phyloP scores from a whole-genome alignment of 176 grass and related monocot species.

The Calamus simplicifolius region DNA sequence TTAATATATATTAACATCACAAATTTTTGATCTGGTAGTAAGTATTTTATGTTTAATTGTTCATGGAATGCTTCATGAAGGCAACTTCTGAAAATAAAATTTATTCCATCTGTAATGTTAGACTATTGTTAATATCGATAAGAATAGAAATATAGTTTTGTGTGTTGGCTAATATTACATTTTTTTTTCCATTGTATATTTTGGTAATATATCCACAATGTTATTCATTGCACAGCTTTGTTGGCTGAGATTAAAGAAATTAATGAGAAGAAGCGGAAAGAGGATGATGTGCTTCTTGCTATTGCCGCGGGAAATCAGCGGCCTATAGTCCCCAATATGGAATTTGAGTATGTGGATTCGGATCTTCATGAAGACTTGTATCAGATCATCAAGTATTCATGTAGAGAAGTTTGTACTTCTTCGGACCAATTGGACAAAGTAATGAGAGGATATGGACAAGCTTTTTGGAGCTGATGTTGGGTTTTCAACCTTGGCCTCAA shows the following conservation, averaged over 20 bases:
- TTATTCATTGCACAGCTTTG: slow-evolving; percentile 33
- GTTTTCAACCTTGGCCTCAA: slow-evolving; percentile 27
- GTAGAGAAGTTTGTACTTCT: slow-evolving; percentile 57
- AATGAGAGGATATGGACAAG: slow-evolving; percentile 48
- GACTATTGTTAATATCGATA: no score
- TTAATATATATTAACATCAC: background rate
- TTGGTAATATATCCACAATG: no score
- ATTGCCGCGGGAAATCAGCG: slow-evolving; percentile 41
- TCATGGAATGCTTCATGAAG: no score
- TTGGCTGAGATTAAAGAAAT: slow-evolving; percentile 62
- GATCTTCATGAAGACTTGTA: slow-evolving; percentile 62
- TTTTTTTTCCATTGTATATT: no score
- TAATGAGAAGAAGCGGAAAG: slow-evolving; percentile 57
- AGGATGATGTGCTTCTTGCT: slow-evolving; percentile 46
- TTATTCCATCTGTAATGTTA: no score
- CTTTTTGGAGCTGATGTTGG: slow-evolving; percentile 60
- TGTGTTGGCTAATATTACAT: no score
- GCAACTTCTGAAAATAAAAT: no score
- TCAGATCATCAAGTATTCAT: slow-evolving; percentile 63
- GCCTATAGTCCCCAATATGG: slow-evolving; percentile 56
- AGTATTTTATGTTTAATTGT: no score
- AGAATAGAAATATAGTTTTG: no score
- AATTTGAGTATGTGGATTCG: slow-evolving; percentile 50
- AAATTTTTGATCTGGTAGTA: no score
- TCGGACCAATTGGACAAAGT: slow-evolving; percentile 42